Percentiles rank a stretch among this genome's conserved stretches.
Evolutionary conservation across 345 rosid species (phyloP).

Genomic region (Psidium friedrichsthalianum): DNA sequence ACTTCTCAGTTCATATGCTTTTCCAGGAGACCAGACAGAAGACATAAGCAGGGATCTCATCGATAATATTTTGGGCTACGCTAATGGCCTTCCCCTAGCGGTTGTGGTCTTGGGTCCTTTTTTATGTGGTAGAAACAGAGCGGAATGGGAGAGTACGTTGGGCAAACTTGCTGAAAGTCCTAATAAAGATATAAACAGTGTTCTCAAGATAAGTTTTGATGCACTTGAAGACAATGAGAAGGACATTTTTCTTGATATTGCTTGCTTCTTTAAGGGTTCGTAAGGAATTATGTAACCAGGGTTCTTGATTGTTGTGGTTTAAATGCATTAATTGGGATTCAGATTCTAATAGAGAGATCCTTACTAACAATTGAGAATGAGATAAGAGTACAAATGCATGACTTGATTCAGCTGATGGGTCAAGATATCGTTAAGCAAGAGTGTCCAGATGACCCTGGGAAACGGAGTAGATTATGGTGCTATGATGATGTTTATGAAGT

Average conservation of each 20-base stretch:
- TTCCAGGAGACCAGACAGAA: background rate
- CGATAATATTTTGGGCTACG: background rate
- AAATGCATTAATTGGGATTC: background rate
- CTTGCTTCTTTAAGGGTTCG: constrained; percentile 2
- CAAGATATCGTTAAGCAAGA: constrained; percentile 6
- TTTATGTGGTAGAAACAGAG: background rate
- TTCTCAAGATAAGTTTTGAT: constrained; percentile 7
- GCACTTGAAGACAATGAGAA: background rate
- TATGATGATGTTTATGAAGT: constrained; percentile 5
- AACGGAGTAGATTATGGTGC: constrained; percentile 8
- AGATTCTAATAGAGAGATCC: background rate
- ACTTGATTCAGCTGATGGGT: constrained; percentile 11
- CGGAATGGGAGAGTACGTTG: background rate
- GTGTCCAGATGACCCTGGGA: constrained; percentile 2
- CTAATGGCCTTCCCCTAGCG: constrained; percentile 7
- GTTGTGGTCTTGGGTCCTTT: background rate
- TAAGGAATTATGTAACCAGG: background rate
- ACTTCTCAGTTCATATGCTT: background rate
- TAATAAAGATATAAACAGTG: background rate
- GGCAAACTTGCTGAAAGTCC: background rate
- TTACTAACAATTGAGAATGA: background rate
- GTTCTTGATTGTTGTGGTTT: background rate
- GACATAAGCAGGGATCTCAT: background rate
- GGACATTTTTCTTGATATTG: constrained; percentile 7
- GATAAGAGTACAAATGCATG: constrained; percentile 5